A percentile compares a stretch with the other conserved stretches of the same genome.
These are phyloP conservation scores for Colletotrichum sp. DNA, from an alignment of 2,329 filamentous ascomycete genomes.

Conservation along the genomic window DNA sequence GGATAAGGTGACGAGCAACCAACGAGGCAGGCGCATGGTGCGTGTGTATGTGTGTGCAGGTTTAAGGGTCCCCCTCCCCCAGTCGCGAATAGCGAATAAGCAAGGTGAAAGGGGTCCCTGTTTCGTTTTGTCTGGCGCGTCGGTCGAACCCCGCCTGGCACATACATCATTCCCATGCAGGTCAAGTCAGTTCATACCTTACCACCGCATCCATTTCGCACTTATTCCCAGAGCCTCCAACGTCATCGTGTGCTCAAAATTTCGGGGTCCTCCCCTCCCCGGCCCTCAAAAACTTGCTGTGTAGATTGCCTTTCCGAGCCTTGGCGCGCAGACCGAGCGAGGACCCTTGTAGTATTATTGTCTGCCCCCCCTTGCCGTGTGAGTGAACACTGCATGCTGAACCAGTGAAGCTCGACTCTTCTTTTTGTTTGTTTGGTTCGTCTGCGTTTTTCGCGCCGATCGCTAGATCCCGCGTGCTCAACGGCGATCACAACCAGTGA, in stretches of 20 bases:
- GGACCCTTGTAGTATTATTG: not conserved
- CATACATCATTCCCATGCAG: not conserved
- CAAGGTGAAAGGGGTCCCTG: not conserved
- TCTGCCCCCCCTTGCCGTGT: not conserved
- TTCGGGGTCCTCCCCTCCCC: not conserved
- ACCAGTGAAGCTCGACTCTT: not conserved
- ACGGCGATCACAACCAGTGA: not conserved
- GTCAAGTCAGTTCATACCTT: not conserved
- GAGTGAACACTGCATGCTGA: not conserved
- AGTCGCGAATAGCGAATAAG: not conserved
- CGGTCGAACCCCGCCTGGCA: not conserved
- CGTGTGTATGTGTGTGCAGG: not conserved
- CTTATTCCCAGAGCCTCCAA: not conserved
- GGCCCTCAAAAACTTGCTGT: not conserved
- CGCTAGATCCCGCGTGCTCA: not conserved
- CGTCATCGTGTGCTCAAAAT: slow-evolving; percentile 14
- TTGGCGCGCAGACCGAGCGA: not conserved
- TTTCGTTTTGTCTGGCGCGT: not conserved
- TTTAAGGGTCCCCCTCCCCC: not conserved
- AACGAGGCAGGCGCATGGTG: not conserved
- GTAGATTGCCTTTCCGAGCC: not conserved
- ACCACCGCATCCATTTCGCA: not conserved
- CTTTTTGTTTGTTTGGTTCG: not conserved
- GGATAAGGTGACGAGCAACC: not conserved
- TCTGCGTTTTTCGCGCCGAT: not conserved